A percentile compares a stretch with the other conserved stretches of the same genome.
Evolutionary conservation across 2,329 filamentous ascomycete genomes (phyloP).

Genomic region (Trichophyton schoenleinii): DNA sequence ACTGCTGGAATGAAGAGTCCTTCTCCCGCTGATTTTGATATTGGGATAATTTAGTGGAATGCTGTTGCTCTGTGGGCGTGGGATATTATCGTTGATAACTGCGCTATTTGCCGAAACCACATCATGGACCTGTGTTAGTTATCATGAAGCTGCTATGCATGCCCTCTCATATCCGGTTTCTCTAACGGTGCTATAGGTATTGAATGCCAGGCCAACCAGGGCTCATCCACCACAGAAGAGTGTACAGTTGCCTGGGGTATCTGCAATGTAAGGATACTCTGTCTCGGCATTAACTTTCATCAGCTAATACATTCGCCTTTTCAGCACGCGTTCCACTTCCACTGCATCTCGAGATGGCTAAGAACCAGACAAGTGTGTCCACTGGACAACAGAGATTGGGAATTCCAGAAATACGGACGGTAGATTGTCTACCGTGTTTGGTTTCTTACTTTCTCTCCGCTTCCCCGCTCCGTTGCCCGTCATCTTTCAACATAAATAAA

Average conservation of each 20-base stretch:
- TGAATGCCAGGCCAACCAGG: constrained; percentile 97
- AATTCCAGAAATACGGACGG: constrained; percentile 96
- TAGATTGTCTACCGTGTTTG: constrained; percentile 24
- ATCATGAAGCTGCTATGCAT: not conserved
- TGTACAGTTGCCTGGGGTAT: constrained; percentile 99
- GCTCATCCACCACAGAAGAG: constrained; percentile 91
- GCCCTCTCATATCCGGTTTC: not conserved
- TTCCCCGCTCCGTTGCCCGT: not conserved
- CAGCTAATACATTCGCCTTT: constrained; percentile 1
- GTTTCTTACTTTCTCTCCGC: not conserved
- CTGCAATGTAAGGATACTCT: constrained; percentile 65
- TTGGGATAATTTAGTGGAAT: constrained; percentile 60
- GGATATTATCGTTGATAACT: constrained; percentile 99
- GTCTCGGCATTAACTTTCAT: constrained; percentile 5
- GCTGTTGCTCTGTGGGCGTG: constrained; percentile 96
- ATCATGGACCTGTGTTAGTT: constrained; percentile 93
- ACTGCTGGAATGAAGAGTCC: not conserved
- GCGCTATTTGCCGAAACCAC: constrained; percentile 96
- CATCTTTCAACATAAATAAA: not conserved
- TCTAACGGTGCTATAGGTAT: constrained; percentile 49
- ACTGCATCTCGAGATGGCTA: constrained; percentile 97
- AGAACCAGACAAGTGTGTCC: constrained; percentile 99
- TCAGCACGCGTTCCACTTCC: constrained; percentile 98
- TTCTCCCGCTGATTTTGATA: not conserved
- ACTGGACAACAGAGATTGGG: constrained; percentile 96